Evolutionary conservation across 768 basidiomycete genomes (phyloP), one percentile per base, ranked within the genome.

Genomic region (Lactarius evosmus): DNA sequence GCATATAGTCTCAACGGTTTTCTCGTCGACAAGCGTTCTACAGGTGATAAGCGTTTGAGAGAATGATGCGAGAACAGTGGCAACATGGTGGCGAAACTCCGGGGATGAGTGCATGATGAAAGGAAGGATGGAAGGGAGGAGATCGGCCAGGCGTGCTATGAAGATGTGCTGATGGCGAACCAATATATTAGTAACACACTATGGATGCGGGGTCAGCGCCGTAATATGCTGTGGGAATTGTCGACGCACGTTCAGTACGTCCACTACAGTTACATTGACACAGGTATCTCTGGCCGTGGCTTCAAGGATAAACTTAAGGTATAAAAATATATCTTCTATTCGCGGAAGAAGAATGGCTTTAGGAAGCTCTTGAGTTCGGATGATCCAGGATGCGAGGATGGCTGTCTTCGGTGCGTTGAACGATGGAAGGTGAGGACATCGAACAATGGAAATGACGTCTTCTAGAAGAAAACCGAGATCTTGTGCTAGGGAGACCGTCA

Each of bases 101-200:
- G 64, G 32, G 1, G 64, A 65, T 2, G 46, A 36, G 32, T 65
- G 64, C 38, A 65, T 61, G 40, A 61, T 19, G 29, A 65, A 36
- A 5, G 64, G 59, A 34, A 65, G 53, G 25, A 65, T 30, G 14
- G 27, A 65, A 32, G 64, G 55, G 19, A 65, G 64, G 12, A 65
- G 60, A n/a, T 17, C 49, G 17, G 64, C 33, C 16, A 61, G 32
- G 12, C 11, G 59, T 30, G 46, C 32, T 22, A 65, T 27, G 34
- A 57, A 65, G 41, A 52, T 16, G 32, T 56, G 55, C 44, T 7
- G 46, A 41, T 65, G 64, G 25, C 32, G 19, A 41, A 32, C 56
- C 49, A 65, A 51, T 34, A 61, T 46, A 54, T 57, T 61, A 61
- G 50, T 40, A 30, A 65, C 56, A 61, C 64, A 65, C 64, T 63